phyloP scores from a whole-genome alignment of 2,329 filamentous ascomycete species.

The Fusarium brevicatenulatum region DNA sequence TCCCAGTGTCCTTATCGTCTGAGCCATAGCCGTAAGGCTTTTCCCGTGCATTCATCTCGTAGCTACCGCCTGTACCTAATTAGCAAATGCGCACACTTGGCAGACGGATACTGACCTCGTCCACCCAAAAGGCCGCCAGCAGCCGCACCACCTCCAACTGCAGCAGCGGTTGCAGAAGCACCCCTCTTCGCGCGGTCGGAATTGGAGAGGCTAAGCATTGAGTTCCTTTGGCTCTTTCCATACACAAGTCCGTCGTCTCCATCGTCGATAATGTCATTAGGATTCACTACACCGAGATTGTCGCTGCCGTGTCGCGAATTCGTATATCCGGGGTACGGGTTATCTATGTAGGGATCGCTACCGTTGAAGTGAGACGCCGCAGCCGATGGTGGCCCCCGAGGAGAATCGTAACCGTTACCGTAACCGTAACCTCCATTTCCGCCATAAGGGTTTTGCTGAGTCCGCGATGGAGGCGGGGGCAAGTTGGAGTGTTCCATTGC shows the following conservation, averaged over 20 bases:
- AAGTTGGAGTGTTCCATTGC: slow-evolving; percentile 60
- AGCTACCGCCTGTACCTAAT: slow-evolving; percentile 42
- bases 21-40: slow-evolving; percentile 72
- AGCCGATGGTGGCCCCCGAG: slow-evolving; percentile 20
- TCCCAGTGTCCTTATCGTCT: slow-evolving; percentile 67
- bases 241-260: slow-evolving; percentile 84
- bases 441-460: slow-evolving; percentile 42
- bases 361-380: slow-evolving; percentile 35
- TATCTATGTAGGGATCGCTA: slow-evolving; percentile 65
- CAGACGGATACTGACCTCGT: slow-evolving; percentile 37
- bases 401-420: slow-evolving; percentile 41
- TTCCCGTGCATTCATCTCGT: slow-evolving; percentile 57
- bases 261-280: slow-evolving; percentile 84
- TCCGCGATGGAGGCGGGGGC: slow-evolving; percentile 52
- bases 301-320: slow-evolving; percentile 58
- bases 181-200: slow-evolving; percentile 48
- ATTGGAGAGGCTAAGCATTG: slow-evolving; percentile 67
- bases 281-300: slow-evolving; percentile 72
- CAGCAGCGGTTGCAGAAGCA: slow-evolving; percentile 53
- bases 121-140: slow-evolving; percentile 50
- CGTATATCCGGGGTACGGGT: slow-evolving; percentile 71
- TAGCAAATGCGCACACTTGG: neutral
- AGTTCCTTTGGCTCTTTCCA: slow-evolving; percentile 59
- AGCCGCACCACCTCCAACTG: slow-evolving; percentile 57
- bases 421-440: slow-evolving; percentile 40